Percentiles rank a stretch among this genome's conserved stretches.
phyloP scores from a whole-genome alignment of 1,284 basidiomycete genomes.

The Melampsora larici-populina region DNA sequence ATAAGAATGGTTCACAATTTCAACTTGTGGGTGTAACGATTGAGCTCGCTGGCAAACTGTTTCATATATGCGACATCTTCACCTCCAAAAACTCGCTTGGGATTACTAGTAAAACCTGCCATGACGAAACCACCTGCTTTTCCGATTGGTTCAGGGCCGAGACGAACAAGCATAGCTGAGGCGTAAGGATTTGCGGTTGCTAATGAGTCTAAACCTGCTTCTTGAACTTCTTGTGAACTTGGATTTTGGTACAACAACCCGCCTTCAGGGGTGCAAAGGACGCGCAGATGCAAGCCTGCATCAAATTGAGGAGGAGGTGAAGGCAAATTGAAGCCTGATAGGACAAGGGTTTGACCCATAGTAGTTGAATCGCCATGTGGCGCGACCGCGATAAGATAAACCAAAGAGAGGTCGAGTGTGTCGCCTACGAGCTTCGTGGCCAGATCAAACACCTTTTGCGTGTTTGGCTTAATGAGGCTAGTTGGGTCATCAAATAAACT shows the following conservation, averaged over 20 bases:
- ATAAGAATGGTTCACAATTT: background rate
- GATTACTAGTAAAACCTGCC: conserved; percentile 47
- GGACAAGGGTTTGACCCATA: conserved; percentile 17
- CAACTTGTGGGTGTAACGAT: conserved; percentile 37
- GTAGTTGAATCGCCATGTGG: conserved; percentile 5
- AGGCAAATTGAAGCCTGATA: conserved; percentile 47
- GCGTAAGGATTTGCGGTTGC: conserved; percentile 24
- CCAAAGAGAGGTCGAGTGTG: conserved; percentile 47
- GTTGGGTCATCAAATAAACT: conserved; percentile 24
- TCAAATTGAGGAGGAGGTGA: conserved; percentile 47
- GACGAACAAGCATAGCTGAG: conserved; percentile 48
- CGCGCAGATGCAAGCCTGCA: conserved; percentile 48
- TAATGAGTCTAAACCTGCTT: background rate
- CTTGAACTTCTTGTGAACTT: conserved; percentile 22
- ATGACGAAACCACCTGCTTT: conserved; percentile 48
- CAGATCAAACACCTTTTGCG: conserved; percentile 48
- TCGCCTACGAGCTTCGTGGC: conserved; percentile 46
- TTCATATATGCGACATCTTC: conserved; percentile 47
- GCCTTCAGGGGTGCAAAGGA: too few relatives aligned
- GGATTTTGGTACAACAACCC: conserved; percentile 50
- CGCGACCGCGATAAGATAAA: conserved; percentile 45
- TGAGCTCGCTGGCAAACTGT: conserved; percentile 48
- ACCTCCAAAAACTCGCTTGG: conserved; percentile 46
- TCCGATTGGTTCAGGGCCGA: conserved; percentile 45
- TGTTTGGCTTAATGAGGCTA: conserved; percentile 36